Evolutionary conservation across 306 rosid species (phyloP), one percentile per base, ranked within the genome.

Genomic region (Dryas octopetala): DNA sequence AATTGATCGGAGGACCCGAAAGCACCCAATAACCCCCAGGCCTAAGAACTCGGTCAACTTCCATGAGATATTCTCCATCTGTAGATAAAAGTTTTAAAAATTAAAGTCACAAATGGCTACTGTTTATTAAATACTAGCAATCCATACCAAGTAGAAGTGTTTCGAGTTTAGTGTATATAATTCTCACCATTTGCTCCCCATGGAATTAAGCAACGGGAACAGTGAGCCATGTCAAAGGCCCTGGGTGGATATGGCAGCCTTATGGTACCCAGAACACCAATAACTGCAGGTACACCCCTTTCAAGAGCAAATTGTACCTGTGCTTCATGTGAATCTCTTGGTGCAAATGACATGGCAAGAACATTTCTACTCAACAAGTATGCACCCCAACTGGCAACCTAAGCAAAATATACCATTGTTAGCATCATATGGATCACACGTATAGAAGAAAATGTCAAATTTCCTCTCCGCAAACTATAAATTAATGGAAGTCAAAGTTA

Each of bases 301-400:
- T 96, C 99, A 75, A 95, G 97, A 68, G 99, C 99, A 84, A 96
- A 92, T 52, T 96, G 99, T 57, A 96, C 98, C 80, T 92, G 99
- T 69, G 98, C 99, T 85, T 96, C 97, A 11, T 96, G 98, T 66
- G 96, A 89, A 77, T 96, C 99, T 79, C 99, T 86, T 51, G 98
- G 97, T 13, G 99, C 97, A 85, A 96, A 92, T 23, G 99, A 95
- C 99, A 95, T 92, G 71, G 97, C 91, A 41, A 96, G 70, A 54
- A 96, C 98, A 79, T 88, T 80, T 86, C 94, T 86, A 78, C 94
- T 92, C 93, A 92, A 85, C 78, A 96, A 93, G 83, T 90, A 96
- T 6, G 98, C 99, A 77, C 98, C 99, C 98, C 90, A 90, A 88
- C 99, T 96, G 49, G 99, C 98, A 81, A 92, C 99, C 97, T 96